Base-by-base conservation (phyloP, 805 yeast genomes). In the Ogataea neopini region DNA sequence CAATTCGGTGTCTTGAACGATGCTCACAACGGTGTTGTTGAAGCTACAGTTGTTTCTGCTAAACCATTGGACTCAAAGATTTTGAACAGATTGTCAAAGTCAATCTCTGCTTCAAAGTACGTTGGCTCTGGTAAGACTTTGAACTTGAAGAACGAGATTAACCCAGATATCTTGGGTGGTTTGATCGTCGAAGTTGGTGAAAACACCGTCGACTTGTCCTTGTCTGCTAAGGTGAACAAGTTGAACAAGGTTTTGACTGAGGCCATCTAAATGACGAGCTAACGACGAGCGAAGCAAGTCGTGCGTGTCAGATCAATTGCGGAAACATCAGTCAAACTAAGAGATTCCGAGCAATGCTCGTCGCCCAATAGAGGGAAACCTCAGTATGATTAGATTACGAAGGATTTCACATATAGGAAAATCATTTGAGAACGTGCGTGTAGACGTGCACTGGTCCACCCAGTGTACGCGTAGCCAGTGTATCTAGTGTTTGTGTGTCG, bases 121-220 rank as follows among this genome's bases (percentile, higher is more conserved):
- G 96, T 92, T 53, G 96, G 96, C 59, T 71, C 76, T 48, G 92
- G 88, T 62, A 86, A 91, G 79, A 81, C 92, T 61, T 81, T 94
- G 70, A 85, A 86, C 76, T 75, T 94, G 61, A 73, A 81, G 60
- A 92, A 90, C 78, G 77, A 76, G 56, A 87, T 92, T 54, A 83
- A 89, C 75, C 88, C 96, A 56, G 94, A 86, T 57, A 88, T 94
- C 67, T 78, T 88, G 69, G 99, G 99, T 67, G 99, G 99, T 63
- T 81, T 94, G 69, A 75, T 94, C 60, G 96, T 94, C 51, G 96
- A 91, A 74, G 88, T 94, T 62, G 97, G 92, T 66, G 99, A 92
- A 77, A 88, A 86, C 73, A 91, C 98, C 54, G 96, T 90, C 62
- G 99, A 94, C 74, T 79, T 92, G 70, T 85, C 96, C 50, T 81